Base-by-base conservation (phyloP, 139 green algal species). In the Chlamydomonas eustigma region DNA sequence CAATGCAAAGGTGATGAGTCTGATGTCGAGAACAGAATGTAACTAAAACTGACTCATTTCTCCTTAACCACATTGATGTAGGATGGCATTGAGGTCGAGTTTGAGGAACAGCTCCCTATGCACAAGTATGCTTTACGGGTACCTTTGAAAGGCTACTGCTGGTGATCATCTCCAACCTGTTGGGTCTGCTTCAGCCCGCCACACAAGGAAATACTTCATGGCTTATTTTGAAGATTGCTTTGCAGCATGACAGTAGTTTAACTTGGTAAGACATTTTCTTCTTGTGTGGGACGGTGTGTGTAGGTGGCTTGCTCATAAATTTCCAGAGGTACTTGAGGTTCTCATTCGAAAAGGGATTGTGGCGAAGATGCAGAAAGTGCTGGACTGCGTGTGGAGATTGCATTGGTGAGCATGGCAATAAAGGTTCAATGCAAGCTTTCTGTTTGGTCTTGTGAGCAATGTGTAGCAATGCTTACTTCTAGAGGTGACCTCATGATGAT, bases 311-410 rank as follows among this genome's bases (percentile, higher is more conserved):
- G 5, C 35, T 37, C 34, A 75, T 35, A 75, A 75, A n/a, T 25
- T 75, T 37, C 4, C 18, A 12, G 37, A 75, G 12, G 63, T 63
- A 2, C 35, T 75, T 25, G 30, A 58, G 37, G 6, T 64, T 4
- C 24, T 75, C 3, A 63, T 75, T 4, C 68, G 37, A 5, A 34
- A 33, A 4, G 68, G 68, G 12, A 33, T 8, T 4, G 37, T 35
- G 24, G 68, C 4, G 4, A 33, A 36, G 3, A 75, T 75, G 68
- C 68, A 75, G 25, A 32, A 31, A 36, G 68, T n/a, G 34, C 34
- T 75, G 68, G 68, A 75, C 6, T 75, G 68, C 35, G 34, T 38
- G 25, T 75, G 68, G 68, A 58, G 68, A 38, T 38, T 75, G 68
- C 68, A 75, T 35, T 75, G 36, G 36, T 72, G 52, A 68, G 52